Base-by-base conservation (phyloP, 768 basidiomycete species). In the Pulveroboletus ravenelii region DNA sequence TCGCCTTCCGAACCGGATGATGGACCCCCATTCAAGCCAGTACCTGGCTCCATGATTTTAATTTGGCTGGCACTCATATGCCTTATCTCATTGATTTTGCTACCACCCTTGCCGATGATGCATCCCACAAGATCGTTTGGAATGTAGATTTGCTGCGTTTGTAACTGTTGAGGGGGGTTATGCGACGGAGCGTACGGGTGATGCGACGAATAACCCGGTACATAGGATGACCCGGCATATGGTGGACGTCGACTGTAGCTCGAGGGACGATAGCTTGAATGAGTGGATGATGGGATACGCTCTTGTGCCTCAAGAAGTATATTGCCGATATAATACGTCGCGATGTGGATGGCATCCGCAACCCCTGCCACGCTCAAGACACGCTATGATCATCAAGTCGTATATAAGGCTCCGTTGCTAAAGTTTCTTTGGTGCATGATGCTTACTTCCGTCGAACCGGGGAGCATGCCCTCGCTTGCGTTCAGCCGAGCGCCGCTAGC, bases 81-180 rank as follows among this genome's bases (percentile, higher is more conserved):
- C 58, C 96, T 80, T 56, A 99, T 96, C 72, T 99, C 96, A 63
- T 98, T 98, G 75, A 99, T 99, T 73, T 98, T 99, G 66, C 87
- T 85, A 10, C 96, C 96, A 17, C 91, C 95, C 69, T 98, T 98
- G 38, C 96, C 96, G 59, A 99, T 99, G 71, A 99, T 93, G 56
- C 89, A 91, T 10, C 92, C 95, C 20, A 99, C 96, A 25, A 98
- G 79, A 62, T 96, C 92, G 64, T 97, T 97, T 7, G 96, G 96
- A 56, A 99, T 96, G 68, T 88, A 99, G 55, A 99, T 96, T 67
- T 97, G 93, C 64, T 99, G 96, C 4, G 93, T 96, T 69, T 96
- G 93, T 48, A 94, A 69, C 64, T 88, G 86, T 60, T 80, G 80
- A 5, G 82, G 79, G 27, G 83, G 79, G 57, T 80, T 79, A 38